Percentiles rank a stretch among this genome's conserved stretches.
These are phyloP conservation scores for Alternaria novae-zelandiae DNA, from an alignment of 2,329 filamentous ascomycete genomes.

Conservation along the genomic window DNA sequence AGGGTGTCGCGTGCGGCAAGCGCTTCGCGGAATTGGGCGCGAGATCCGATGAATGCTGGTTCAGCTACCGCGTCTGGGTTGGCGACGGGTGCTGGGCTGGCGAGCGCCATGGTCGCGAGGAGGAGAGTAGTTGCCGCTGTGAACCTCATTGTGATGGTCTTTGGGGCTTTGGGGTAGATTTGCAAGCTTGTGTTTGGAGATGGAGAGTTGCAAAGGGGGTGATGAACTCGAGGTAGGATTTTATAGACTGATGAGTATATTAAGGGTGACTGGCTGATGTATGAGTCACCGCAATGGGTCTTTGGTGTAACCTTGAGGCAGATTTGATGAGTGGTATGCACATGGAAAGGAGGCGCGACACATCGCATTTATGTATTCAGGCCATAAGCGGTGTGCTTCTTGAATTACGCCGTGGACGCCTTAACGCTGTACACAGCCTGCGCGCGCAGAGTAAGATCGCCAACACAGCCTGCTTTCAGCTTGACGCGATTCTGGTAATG, in stretches of 20 bases:
- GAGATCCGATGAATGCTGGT: constrained; percentile 3
- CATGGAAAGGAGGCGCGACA: not conserved
- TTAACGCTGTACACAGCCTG: constrained; percentile 10
- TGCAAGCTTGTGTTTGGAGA: not conserved
- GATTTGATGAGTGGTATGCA: not conserved
- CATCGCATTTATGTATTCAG: not conserved
- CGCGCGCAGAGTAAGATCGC: constrained; percentile 13
- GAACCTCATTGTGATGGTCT: constrained; percentile 42
- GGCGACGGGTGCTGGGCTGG: constrained; percentile 34
- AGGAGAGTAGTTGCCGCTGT: constrained; percentile 27
- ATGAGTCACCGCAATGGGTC: not conserved
- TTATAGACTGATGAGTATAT: not conserved
- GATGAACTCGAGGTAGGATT: not conserved
- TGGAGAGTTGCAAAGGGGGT: not conserved
- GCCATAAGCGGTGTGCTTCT: not conserved
- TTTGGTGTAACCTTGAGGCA: not conserved
- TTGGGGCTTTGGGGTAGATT: not conserved
- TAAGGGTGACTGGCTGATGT: not conserved
- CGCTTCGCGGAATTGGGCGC: constrained; percentile 9
- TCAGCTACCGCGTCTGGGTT: constrained; percentile 17
- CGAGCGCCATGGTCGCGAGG: constrained; percentile 33
- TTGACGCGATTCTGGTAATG: constrained; percentile 1
- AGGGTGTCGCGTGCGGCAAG: constrained; percentile 17
- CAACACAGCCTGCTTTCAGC: constrained; percentile 24
- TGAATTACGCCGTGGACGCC: not conserved